Evolutionary conservation across 2,329 filamentous ascomycete species (phyloP).

Genomic region (Leptographium wingfieldii): DNA sequence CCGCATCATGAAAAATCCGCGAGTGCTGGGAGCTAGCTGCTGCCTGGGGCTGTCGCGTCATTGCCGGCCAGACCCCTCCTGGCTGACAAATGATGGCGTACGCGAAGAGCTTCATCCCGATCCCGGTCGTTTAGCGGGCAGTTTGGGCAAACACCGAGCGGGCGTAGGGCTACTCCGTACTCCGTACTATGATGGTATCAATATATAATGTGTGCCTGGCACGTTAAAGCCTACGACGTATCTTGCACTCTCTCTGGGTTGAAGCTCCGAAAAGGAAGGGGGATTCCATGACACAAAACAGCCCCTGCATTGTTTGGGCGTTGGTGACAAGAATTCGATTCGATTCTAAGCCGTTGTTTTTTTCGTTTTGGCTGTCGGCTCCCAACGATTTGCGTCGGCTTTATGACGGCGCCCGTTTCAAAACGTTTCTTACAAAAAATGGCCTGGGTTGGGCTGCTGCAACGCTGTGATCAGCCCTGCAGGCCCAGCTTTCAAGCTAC

Average conservation of each 20-base stretch:
- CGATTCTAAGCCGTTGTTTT: too few species aligned
- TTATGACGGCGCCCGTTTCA: not conserved
- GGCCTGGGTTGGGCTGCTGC: not conserved
- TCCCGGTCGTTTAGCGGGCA: not conserved
- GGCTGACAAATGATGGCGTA: conserved; percentile 1
- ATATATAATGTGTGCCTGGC: not conserved
- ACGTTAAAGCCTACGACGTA: too few species aligned
- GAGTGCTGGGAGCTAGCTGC: conserved; percentile 3
- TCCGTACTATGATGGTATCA: too few species aligned
- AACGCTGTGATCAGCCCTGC: not conserved
- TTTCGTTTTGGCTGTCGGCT: too few species aligned
- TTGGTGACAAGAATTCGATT: too few species aligned
- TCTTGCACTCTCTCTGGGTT: too few species aligned
- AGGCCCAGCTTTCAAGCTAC: not conserved
- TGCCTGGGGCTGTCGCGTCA: conserved; percentile 1
- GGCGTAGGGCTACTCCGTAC: not conserved
- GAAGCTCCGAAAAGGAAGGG: too few species aligned
- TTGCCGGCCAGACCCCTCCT: not conserved
- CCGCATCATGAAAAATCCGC: conserved; percentile 6
- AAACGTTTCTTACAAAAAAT: not conserved
- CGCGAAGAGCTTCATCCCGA: not conserved
- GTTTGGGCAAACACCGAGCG: not conserved
- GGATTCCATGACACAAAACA: too few species aligned
- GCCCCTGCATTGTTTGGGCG: too few species aligned
- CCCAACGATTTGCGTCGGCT: too few species aligned